These are phyloP conservation scores for Suhomyces bolitotheri DNA, from an alignment of 1,139 yeast genomes.

Conservation along the genomic window DNA sequence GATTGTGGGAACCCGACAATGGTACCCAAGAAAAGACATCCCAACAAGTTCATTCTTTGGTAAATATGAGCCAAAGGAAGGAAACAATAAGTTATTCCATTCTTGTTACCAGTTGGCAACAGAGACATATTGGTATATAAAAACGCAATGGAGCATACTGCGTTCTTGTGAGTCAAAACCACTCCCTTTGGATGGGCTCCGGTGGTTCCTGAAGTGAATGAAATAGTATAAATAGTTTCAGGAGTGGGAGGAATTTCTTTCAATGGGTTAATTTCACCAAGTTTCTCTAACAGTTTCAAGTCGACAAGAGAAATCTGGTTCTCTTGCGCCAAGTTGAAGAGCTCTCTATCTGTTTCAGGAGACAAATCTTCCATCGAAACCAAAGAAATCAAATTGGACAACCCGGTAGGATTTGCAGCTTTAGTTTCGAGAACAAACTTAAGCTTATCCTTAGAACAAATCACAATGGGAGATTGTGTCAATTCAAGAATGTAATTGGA, in stretches of 20 bases:
- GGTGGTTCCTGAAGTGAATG: constrained; percentile 42
- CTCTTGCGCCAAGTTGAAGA: constrained; percentile 24
- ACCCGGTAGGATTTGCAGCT: constrained; percentile 22
- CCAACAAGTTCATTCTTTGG: constrained; percentile 41
- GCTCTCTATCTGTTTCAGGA: constrained; percentile 10
- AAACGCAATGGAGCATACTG: constrained; percentile 27
- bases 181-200: constrained; percentile 43
- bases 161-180: constrained; percentile 32
- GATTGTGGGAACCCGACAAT: constrained; percentile 45
- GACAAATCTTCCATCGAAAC: constrained; percentile 54
- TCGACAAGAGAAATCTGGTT: constrained; percentile 30
- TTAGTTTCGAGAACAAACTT: constrained; percentile 41
- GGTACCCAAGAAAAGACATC: constrained; percentile 31
- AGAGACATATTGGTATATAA: constrained; percentile 10
- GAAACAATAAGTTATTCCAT: constrained; percentile 26
- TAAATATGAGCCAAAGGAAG: constrained; percentile 74
- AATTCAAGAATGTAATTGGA: constrained; percentile 57
- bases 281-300: constrained; percentile 31
- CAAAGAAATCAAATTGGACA: constrained; percentile 28
- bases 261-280: constrained; percentile 25
- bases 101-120: constrained; percentile 8
- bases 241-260: constrained; percentile 24
- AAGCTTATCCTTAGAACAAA: constrained; percentile 50
- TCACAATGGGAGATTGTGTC: constrained; percentile 58
- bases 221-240: constrained; percentile 26